A percentile compares a stretch with the other conserved stretches of the same genome.
phyloP scores from a whole-genome alignment of 352 stramenopile genomes.

The Peronospora belbahrii region DNA sequence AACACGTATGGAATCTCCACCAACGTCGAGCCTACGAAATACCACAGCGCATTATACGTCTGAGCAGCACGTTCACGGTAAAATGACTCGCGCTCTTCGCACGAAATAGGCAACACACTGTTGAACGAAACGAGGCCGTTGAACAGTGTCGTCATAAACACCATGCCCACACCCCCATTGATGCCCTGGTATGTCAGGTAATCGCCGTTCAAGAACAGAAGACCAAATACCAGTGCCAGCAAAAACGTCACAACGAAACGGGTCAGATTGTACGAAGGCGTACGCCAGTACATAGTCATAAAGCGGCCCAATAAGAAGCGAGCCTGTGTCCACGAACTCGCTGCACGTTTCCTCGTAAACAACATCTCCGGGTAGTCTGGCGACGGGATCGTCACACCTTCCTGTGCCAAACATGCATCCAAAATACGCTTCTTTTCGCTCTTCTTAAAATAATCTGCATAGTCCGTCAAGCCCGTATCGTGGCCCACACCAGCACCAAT shows the following conservation, averaged over 20 bases:
- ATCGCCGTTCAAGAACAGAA: slow-evolving; percentile 44
- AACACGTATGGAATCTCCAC: slow-evolving; percentile 71
- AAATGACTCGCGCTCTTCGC: slow-evolving; percentile 15
- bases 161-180: slow-evolving; percentile 28
- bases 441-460: slow-evolving; percentile 23
- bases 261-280: slow-evolving; percentile 81
- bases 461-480: slow-evolving; percentile 19
- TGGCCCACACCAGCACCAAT: slow-evolving; percentile 35
- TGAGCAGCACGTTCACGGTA: slow-evolving; percentile 89
- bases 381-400: slow-evolving; percentile 30
- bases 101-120: slow-evolving; percentile 22
- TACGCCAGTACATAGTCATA: slow-evolving; percentile 79
- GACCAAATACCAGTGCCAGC: slow-evolving; percentile 32
- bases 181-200: slow-evolving; percentile 39
- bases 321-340: slow-evolving; percentile 26
- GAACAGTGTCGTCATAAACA: slow-evolving; percentile 58
- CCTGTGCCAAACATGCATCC: slow-evolving; percentile 21
- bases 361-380: slow-evolving; percentile 21
- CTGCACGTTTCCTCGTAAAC: slow-evolving; percentile 31
- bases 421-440: slow-evolving; percentile 20
- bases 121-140: slow-evolving; percentile 54
- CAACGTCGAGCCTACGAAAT: slow-evolving; percentile 80
- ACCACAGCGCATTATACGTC: slow-evolving; percentile 83
- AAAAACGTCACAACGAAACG: slow-evolving; percentile 37
- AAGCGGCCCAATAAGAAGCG: slow-evolving; percentile 31